Evolutionary conservation across 2,329 filamentous ascomycete species (phyloP).

Genomic region (Ceratocystis eucalypticola): DNA sequence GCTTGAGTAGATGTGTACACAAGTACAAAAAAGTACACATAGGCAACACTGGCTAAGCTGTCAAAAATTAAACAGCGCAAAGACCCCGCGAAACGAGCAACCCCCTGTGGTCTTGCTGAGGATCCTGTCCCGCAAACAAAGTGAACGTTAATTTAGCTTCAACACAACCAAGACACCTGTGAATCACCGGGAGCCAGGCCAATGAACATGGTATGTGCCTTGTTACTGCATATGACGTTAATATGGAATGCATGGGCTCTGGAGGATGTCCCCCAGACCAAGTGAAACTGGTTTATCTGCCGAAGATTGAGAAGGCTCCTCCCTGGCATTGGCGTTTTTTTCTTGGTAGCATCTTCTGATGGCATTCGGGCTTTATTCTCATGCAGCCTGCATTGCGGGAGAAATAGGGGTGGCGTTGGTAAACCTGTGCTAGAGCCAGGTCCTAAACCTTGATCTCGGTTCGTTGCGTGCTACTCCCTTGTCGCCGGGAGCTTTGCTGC

Average conservation of each 20-base stretch:
- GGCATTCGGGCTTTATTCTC: too few relatives aligned
- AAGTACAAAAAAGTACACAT: not conserved
- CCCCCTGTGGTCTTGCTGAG: not conserved
- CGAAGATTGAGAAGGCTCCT: not conserved
- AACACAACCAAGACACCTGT: conserved; percentile 5
- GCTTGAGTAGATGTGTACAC: not conserved
- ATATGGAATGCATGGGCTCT: not conserved
- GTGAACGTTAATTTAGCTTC: not conserved
- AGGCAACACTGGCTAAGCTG: not conserved
- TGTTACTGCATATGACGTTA: not conserved
- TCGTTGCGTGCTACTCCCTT: too few relatives aligned
- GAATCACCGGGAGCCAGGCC: conserved; percentile 2
- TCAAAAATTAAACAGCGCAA: conserved; percentile 1
- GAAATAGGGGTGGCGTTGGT: too few relatives aligned
- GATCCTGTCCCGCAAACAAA: not conserved
- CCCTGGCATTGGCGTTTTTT: not conserved
- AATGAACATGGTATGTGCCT: conserved; percentile 3
- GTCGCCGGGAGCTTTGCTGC: too few relatives aligned
- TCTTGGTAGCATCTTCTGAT: not conserved
- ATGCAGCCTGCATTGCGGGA: too few relatives aligned
- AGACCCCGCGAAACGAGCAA: not conserved
- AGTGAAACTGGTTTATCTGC: not conserved
- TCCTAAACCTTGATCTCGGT: too few relatives aligned
- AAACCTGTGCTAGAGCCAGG: too few relatives aligned
- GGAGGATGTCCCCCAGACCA: not conserved